phyloP scores from a whole-genome alignment of 257 asterid genomes.

The Solanum paucissectum region DNA sequence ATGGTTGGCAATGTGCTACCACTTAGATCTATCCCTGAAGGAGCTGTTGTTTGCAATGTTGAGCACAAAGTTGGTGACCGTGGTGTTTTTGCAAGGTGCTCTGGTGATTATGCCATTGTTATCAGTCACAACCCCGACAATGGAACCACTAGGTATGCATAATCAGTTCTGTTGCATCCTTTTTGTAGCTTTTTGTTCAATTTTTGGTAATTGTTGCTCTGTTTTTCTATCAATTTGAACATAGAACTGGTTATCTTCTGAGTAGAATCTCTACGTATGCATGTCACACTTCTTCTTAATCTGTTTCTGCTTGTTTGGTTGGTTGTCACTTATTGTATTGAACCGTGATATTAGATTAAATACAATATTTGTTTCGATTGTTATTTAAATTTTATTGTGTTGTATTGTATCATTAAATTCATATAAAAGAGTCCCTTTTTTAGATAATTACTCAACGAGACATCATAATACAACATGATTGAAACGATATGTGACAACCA shows the following conservation, averaged over 20 bases:
- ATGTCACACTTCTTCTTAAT: not conserved
- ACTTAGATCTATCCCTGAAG: slow-evolving; percentile 63
- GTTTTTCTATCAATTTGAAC: not conserved
- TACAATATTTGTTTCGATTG: not conserved
- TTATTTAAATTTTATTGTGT: not conserved
- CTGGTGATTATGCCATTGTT: slow-evolving; percentile 69
- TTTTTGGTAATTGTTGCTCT: not conserved
- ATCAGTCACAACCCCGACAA: slow-evolving; percentile 74
- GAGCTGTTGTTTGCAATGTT: slow-evolving; percentile 72
- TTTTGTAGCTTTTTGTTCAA: not conserved
- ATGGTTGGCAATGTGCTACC: slow-evolving; percentile 68
- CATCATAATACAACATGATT: not conserved
- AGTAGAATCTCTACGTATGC: not conserved
- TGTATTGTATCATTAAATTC: not conserved
- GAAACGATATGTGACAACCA: not conserved
- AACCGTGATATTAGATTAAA: not conserved
- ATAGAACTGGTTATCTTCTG: not conserved
- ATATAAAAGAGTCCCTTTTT: not conserved
- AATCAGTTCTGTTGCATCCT: not conserved
- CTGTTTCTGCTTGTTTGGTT: not conserved
- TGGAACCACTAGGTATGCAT: slow-evolving; percentile 55
- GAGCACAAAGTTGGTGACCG: slow-evolving; percentile 76
- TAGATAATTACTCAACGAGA: not conserved
- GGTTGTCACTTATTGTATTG: not conserved
- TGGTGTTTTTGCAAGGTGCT: slow-evolving; percentile 58